phyloP scores from a whole-genome alignment of 1,284 basidiomycete species.

The Irpex sp. region DNA sequence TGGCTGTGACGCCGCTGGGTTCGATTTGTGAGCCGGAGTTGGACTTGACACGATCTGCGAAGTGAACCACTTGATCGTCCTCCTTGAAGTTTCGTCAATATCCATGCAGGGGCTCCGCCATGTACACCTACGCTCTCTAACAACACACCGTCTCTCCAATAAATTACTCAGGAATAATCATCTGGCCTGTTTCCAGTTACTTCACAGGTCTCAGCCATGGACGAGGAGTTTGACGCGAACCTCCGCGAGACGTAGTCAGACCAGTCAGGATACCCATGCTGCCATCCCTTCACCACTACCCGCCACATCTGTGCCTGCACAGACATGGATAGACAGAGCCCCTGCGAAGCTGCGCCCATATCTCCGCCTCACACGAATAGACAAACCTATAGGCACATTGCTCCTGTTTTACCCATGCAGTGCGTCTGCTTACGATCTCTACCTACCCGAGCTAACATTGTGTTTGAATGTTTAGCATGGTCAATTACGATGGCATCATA shows the following conservation, averaged over 20 bases:
- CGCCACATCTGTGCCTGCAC: constrained; percentile 10
- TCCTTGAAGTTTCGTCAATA: not conserved
- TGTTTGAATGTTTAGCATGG: constrained; percentile 62
- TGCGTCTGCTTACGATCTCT: constrained; percentile 36
- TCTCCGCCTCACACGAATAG: constrained; percentile 80
- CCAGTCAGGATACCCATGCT: not conserved
- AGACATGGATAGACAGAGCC: constrained; percentile 66
- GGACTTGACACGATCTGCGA: not conserved
- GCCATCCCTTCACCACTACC: constrained; percentile 6
- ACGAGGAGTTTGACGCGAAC: not conserved
- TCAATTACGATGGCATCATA: constrained; percentile 94
- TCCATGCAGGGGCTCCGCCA: constrained; percentile 6
- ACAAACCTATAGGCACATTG: constrained; percentile 94
- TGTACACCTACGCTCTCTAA: not conserved
- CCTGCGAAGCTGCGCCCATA: constrained; percentile 71
- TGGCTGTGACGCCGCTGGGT: not conserved
- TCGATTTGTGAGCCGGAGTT: not conserved
- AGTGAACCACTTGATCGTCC: not conserved
- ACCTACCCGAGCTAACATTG: not conserved
- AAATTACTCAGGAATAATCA: not conserved
- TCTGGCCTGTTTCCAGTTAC: not conserved
- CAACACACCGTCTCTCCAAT: not conserved
- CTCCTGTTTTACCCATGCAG: constrained; percentile 93
- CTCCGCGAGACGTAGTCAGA: not conserved
- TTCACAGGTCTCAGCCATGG: not conserved